Evolutionary conservation across 495 filamentous ascomycete genomes (phyloP).

Genomic region (Penicillium arizonense): DNA sequence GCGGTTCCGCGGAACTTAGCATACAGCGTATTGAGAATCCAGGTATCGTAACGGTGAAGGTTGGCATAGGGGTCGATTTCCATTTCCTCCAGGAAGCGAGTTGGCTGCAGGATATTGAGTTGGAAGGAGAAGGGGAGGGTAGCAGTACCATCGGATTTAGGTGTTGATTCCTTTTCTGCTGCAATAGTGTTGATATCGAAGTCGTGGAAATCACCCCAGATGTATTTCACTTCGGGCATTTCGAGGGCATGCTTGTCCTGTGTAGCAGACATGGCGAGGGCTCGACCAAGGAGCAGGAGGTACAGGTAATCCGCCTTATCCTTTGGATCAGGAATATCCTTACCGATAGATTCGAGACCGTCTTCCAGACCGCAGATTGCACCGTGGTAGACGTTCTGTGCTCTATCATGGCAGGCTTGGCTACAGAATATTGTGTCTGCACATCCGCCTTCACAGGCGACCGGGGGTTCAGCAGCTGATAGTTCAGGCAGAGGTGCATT

Average conservation of each 20-base stretch:
- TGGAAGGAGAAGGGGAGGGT: conserved; percentile 85
- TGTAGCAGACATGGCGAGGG: conserved; percentile 83
- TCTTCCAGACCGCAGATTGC: conserved; percentile 79
- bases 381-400: conserved; percentile 77
- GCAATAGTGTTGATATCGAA: conserved; percentile 14
- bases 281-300: conserved; percentile 71
- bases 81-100: conserved; percentile 88
- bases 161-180: not conserved
- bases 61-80: conserved; percentile 77
- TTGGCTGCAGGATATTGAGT: conserved; percentile 75
- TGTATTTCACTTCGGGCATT: conserved; percentile 81
- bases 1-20: conserved; percentile 92
- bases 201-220: conserved; percentile 81
- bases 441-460: conserved; percentile 67
- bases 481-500: conserved; percentile 69
- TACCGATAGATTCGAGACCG: conserved; percentile 73
- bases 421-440: conserved; percentile 86
- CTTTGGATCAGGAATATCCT: conserved; percentile 64
- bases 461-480: conserved; percentile 38
- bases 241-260: conserved; percentile 80
- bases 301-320: conserved; percentile 78
- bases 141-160: conserved; percentile 7
- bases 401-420: conserved; percentile 64
- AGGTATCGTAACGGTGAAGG: conserved; percentile 69
- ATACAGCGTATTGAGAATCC: conserved; percentile 91